Base-by-base conservation (phyloP, 805 yeast genomes). In the Suhomyces sp. region DNA sequence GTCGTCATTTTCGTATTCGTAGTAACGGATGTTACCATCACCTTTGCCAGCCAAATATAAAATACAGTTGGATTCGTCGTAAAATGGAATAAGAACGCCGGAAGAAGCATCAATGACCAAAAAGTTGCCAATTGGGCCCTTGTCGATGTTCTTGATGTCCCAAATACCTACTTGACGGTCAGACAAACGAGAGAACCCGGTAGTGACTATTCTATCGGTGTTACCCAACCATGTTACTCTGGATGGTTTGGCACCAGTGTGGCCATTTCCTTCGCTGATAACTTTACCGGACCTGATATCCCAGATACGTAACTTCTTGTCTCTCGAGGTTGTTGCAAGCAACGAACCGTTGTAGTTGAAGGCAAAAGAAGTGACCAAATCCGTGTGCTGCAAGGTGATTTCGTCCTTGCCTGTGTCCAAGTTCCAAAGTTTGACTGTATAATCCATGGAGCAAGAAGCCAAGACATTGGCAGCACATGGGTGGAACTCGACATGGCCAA, bases 151-250 rank as follows among this genome's bases (percentile, higher is more conserved):
- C 33, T 79, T 76, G 19, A 91, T 78, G 62, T 94, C 91, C 99
- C 99, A 94, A 53, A 94, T 77, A 62, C 94, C 99, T 55, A 93
- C 77, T 73, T 94, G 98, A 68, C 99, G 90, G 66, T 94, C 98
- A 46, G 96, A 88, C 60, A 89, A 79, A 64, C 88, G 83, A 26
- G 96, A 90, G 69, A 94, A 94, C 1, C 99, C 99, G 7, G 99
- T 92, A 40, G 99, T 93, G 48, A 86, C 87, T 36, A 94, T 73
- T 61, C 97, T 81, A 64, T 92, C 87, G 46, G 87, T 74, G 63
- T 89, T 84, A 35, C 98, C 97, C 55, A 93, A 73, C 98, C 99
- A 94, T 13, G 82, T 83, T 40, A 90, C 87, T 68, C 98, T 84
- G 22, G 92, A 81, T 33, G 89, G 85, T 69, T 94, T 94, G 35